Percentiles rank a stretch among this genome's conserved stretches.
These are phyloP conservation scores for Kodamaea jinghongensis DNA, from an alignment of 805 yeast genomes.

Conservation along the genomic window DNA sequence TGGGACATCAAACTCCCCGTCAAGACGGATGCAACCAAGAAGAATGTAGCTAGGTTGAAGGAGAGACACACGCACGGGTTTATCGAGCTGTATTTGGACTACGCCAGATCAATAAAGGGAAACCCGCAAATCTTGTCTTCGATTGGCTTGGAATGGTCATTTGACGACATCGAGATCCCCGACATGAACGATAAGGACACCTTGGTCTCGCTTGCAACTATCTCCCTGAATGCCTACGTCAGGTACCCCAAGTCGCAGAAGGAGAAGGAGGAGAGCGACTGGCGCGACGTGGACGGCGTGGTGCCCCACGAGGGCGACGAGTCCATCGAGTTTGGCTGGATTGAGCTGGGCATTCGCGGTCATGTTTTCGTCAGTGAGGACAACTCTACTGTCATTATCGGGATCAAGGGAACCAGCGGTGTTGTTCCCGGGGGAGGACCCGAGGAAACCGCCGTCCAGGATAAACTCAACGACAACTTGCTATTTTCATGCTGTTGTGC, in stretches of 20 bases:
- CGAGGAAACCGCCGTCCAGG: slow-evolving; percentile 73
- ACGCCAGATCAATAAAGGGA: slow-evolving; percentile 46
- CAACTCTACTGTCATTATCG: slow-evolving; percentile 63
- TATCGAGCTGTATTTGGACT: slow-evolving; percentile 63
- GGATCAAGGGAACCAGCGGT: slow-evolving; percentile 91
- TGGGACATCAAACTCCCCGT: slow-evolving; percentile 36
- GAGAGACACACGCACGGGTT: slow-evolving; percentile 53
- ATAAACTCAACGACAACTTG: slow-evolving; percentile 82
- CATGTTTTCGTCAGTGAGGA: slow-evolving; percentile 73
- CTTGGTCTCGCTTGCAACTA: slow-evolving; percentile 68
- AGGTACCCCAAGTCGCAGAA: slow-evolving; percentile 57
- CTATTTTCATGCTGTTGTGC: slow-evolving; percentile 96
- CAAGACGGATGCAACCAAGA: slow-evolving; percentile 16
- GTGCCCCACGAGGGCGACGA: slow-evolving; percentile 53
- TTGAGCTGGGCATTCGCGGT: slow-evolving; percentile 80
- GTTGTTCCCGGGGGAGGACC: slow-evolving; percentile 51
- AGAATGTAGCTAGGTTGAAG: slow-evolving; percentile 25
- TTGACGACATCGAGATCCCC: slow-evolving; percentile 57
- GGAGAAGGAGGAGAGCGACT: slow-evolving; percentile 59
- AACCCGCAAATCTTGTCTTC: slow-evolving; percentile 32
- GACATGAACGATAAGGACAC: slow-evolving; percentile 74
- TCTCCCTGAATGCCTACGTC: slow-evolving; percentile 92
- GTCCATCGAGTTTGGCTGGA: slow-evolving; percentile 83
- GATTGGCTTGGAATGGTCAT: slow-evolving; percentile 63
- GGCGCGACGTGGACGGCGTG: slow-evolving; percentile 72